phyloP scores from a whole-genome alignment of 2,329 filamentous ascomycete species.

The Lecanicillium sp. region DNA sequence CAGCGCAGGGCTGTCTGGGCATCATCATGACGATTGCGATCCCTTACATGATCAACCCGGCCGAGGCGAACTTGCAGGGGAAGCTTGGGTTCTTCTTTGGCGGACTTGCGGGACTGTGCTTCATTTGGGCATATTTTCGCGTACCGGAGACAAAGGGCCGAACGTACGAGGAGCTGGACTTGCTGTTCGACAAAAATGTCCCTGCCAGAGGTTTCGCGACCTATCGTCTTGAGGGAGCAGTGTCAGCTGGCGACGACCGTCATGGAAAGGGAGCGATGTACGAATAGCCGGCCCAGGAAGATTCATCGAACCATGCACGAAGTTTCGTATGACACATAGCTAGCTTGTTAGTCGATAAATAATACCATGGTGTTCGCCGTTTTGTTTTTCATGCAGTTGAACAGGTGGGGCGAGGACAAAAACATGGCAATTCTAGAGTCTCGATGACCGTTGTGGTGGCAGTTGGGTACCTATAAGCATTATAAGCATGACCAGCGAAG shows the following conservation, averaged over 20 bases:
- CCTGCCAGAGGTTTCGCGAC: conserved; percentile 30
- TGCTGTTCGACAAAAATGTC: conserved; percentile 28
- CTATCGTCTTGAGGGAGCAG: conserved; percentile 1
- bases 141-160: conserved; percentile 28
- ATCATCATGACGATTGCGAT: conserved; percentile 26
- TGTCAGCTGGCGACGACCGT: neutral
- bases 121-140: conserved; percentile 29
- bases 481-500: no score
- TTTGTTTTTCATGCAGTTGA: no score
- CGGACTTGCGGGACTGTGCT: conserved; percentile 22
- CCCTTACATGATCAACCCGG: conserved; percentile 29
- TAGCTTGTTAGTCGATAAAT: no score
- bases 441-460: no score
- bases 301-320: no score
- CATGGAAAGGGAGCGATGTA: no score
- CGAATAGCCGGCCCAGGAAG: no score
- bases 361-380: no score
- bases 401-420: no score
- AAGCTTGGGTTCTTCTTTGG: conserved; percentile 30
- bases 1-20: conserved; percentile 22
- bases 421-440: no score
- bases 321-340: no score
- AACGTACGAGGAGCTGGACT: conserved; percentile 29
- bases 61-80: conserved; percentile 29
- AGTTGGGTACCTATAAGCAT: no score